Conservation (phyloP, 768 basidiomycete species). For the Termitomyces sp. region DNA sequence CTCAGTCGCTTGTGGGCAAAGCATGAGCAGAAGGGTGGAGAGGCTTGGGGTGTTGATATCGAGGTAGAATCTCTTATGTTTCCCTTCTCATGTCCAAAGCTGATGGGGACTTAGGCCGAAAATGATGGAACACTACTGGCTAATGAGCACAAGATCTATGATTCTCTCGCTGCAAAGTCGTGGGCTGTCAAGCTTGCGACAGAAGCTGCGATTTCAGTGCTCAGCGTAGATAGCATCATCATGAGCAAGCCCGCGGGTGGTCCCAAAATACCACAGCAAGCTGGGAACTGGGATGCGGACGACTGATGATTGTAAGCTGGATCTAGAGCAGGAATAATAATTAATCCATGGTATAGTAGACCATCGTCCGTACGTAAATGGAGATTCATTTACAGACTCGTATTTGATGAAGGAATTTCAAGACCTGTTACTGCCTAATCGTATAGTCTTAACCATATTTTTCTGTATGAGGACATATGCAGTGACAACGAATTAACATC, state of each 20-base stretch:
- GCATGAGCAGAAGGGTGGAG: conserved; percentile 72
- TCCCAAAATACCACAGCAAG: conserved; percentile 82
- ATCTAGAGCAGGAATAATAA: not conserved
- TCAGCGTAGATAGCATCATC: conserved; percentile 97
- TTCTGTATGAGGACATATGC: not conserved
- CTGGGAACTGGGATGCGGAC: conserved; percentile 85
- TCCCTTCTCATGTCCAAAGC: not conserved
- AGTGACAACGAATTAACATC: not conserved
- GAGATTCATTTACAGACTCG: not conserved
- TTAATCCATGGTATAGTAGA: not conserved
- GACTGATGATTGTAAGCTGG: conserved; percentile 24
- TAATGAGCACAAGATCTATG: conserved; percentile 63
- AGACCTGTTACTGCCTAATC: not conserved
- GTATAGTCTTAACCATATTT: too few species aligned
- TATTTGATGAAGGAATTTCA: not conserved
- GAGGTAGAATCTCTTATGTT: conserved; percentile 48
- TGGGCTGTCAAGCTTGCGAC: conserved; percentile 92
- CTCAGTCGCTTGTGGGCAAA: conserved; percentile 86
- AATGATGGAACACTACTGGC: conserved; percentile 70
- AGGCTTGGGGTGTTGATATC: conserved; percentile 81
- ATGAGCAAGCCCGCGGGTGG: conserved; percentile 93
- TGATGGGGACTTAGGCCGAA: conserved; percentile 45
- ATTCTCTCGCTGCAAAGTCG: conserved; percentile 83
- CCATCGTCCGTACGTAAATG: not conserved
- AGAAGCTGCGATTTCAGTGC: conserved; percentile 84